These are phyloP conservation scores for Stygiomarasmius scandens DNA, from an alignment of 1,284 basidiomycete species.

Conservation along the genomic window DNA sequence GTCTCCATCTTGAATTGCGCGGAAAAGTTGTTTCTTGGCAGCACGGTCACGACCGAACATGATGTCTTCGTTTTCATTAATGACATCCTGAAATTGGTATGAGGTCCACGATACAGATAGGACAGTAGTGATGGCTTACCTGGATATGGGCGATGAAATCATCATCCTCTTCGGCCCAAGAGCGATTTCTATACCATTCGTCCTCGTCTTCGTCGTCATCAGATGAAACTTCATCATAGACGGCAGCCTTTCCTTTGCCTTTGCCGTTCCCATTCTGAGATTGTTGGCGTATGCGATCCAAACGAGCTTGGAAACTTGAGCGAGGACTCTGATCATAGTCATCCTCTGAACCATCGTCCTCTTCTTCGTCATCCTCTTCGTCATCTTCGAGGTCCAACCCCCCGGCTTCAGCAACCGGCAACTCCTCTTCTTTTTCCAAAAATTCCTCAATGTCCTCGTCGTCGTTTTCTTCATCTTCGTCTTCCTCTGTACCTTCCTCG, in stretches of 20 bases:
- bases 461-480: conserved; percentile 27
- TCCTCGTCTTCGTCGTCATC: conserved; percentile 31
- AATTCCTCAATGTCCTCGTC: conserved; percentile 40
- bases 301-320: conserved; percentile 54
- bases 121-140: conserved; percentile 37
- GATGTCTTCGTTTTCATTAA: conserved; percentile 47
- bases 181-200: conserved; percentile 25
- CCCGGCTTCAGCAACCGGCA: conserved; percentile 35
- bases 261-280: conserved; percentile 20
- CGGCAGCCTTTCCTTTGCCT: conserved; percentile 23
- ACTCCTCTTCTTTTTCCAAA: conserved; percentile 38
- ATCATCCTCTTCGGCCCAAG: conserved; percentile 69
- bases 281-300: conserved; percentile 45
- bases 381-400: conserved; percentile 37
- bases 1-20: conserved; percentile 52
- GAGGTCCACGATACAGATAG: neutral
- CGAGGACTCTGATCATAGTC: conserved; percentile 53
- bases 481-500: too few relatives aligned
- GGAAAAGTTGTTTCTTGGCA: conserved; percentile 61
- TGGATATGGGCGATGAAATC: conserved; percentile 64
- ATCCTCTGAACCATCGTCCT: conserved; percentile 29
- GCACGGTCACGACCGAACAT: conserved; percentile 56
- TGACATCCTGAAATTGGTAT: conserved; percentile 39
- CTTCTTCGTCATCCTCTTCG: conserved; percentile 41
- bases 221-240: conserved; percentile 52